Conservation (phyloP, 257 asterid genomes). For the Przewalskia tangutica region DNA sequence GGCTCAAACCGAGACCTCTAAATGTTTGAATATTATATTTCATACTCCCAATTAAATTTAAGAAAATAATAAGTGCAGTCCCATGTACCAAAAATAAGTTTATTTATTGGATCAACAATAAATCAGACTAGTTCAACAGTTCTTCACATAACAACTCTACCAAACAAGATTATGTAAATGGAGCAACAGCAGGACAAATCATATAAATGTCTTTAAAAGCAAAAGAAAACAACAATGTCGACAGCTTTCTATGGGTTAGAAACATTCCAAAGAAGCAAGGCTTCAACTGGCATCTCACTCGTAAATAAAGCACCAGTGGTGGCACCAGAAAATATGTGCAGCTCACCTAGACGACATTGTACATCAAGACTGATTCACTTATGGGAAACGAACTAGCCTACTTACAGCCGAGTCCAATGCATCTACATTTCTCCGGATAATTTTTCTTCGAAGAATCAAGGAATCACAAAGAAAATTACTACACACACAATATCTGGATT, state of each 20-base stretch:
- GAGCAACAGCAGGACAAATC: neutral
- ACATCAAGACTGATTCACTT: slow-evolving; percentile 9
- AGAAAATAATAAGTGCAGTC: neutral
- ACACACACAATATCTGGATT: neutral
- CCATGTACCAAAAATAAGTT: neutral
- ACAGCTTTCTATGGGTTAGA: neutral
- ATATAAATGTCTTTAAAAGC: neutral
- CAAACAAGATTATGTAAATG: neutral
- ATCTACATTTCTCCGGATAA: slow-evolving; percentile 70
- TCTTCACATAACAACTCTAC: neutral
- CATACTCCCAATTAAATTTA: neutral
- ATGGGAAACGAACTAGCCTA: slow-evolving; percentile 51
- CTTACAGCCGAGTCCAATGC: slow-evolving; percentile 71
- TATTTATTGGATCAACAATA: neutral
- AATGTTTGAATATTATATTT: neutral
- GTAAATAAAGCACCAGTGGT: neutral
- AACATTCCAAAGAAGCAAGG: neutral
- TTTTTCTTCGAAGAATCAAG: slow-evolving; percentile 49
- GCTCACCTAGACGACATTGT: neutral
- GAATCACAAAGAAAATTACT: slow-evolving; percentile 8
- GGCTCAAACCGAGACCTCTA: neutral
- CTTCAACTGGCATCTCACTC: neutral
- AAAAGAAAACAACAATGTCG: neutral
- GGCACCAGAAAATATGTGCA: neutral
- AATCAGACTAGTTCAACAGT: neutral